Evolutionary conservation across 2,329 filamentous ascomycete species (phyloP), one percentile per base, ranked within the genome.

Genomic region (Aphanoascus verrucosus): DNA sequence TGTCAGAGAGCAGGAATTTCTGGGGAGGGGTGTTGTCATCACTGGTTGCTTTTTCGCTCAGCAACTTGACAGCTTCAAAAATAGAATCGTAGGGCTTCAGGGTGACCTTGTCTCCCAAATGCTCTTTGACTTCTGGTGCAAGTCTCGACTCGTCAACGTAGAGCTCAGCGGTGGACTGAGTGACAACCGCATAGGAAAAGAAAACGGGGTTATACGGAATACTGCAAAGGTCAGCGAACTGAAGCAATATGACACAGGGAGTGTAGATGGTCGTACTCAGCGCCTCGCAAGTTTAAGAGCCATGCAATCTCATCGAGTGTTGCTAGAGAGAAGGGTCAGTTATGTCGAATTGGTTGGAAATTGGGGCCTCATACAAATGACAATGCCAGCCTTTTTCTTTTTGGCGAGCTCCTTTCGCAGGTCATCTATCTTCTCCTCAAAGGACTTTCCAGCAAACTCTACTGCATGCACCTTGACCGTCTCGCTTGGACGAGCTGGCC

Each of bases 121-220:
- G 86, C 12, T 76, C 74, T 61, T 79, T 81, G 54, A 82, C 84
- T 47, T 86, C 81, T 2, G 78, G 72, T 34, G 77, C 82, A 28
- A 97, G 71, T 68, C 96, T 95, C 12, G 80, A 78, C 11, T 83
- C 79, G 64, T 97, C 86, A 55, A 97, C 75, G 64, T 96, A 98
- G 4, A 98, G 77, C 1, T 83, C 89, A 20, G 85, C 87, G 1
- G 81, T 75, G 9, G 70, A 83, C 1, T 83, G 81, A 1, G 93
- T 97, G 58, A 98, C 75, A 41, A 93, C 79, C 43, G 91, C 91
- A 64, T 97, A 98, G 14, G 91, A 93, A 72, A 97, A 97, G 75
- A 98, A 97, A 48, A 98, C 93, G 0, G 93, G 93, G 66, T 98
- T 98, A 74, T 93, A 98, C 0, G 89, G 88, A 59, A 98, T 97